Base-by-base conservation (phyloP, 257 asterid genomes). In the Solanum clarkiae region DNA sequence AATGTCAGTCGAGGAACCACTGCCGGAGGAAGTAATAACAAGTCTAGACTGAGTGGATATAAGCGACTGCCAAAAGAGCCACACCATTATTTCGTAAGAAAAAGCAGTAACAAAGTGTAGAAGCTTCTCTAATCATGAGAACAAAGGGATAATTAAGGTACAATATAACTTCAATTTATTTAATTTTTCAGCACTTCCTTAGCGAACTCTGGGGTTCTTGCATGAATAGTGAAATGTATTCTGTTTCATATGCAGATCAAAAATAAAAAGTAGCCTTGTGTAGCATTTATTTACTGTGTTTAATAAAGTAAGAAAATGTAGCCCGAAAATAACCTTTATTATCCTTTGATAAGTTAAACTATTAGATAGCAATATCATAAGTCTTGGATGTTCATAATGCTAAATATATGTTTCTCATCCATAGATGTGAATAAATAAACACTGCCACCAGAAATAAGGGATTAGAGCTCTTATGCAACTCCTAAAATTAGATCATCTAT, bases 41-140 rank as follows among this genome's bases (percentile, higher is more conserved):
- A 96, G 98, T 88, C 98, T 91, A 82, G 98, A 94, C 86, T 91
- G 92, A 80, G 98, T 95, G 83, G 99, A 96, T 88, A 96, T 93
- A 57, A 95, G 98, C 8, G 99, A 93, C 99, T 96, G 97, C 93
- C 91, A 85, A 88, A 79, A 83, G 82, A 86, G 32, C 77, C 75
- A 88, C 60, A 29, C 14, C 68, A 83, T 81, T 65, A 79, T 75
- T 79, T 59, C 49, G 74, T 83, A 62, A 86, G 83, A 81, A 82
- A 24, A 55, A 83, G 59, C 71, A 84, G 54, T 65, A n/a, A 62
- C 72, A 81, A 72, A 75, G 63, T 47, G 40, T 71, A 29, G 65
- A 8, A 10, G 62, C 22, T 72, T 74, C 14, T 13, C 55, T 14
- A 1, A 63, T 62, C 56, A 53, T 45, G 51, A 82, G 65, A 42